A percentile compares a stretch with the other conserved stretches of the same genome.
Evolutionary conservation across 1,139 yeast species (phyloP).

Genomic region (Candida glucosophila): DNA sequence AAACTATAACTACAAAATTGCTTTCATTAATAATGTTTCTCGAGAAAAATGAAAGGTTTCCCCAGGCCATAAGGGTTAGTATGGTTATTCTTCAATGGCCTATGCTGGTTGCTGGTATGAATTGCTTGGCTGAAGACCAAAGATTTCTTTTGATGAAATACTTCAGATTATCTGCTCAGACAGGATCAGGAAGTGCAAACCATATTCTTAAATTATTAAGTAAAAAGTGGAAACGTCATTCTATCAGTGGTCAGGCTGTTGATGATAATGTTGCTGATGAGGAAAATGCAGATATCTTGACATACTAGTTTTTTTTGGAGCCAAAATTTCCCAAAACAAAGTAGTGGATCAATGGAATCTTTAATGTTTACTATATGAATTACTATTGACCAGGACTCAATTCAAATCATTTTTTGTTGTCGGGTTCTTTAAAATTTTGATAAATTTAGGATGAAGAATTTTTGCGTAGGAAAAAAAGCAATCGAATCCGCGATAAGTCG

Average conservation of each 20-base stretch:
- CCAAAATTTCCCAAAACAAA: no score
- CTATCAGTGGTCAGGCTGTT: conserved; percentile 15
- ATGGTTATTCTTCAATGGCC: conserved; percentile 56
- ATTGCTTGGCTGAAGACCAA: conserved; percentile 37
- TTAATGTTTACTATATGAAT: no score
- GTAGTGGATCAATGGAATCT: no score
- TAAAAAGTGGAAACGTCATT: conserved; percentile 34
- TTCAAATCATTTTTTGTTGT: no score
- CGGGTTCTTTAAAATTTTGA: no score
- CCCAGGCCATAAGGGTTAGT: conserved; percentile 16
- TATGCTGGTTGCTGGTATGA: conserved; percentile 51
- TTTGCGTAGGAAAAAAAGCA: no score
- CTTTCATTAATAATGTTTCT: conserved; percentile 20
- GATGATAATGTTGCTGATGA: conserved; percentile 16
- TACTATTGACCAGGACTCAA: no score
- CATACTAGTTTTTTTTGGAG: no score
- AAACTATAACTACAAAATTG: conserved; percentile 19
- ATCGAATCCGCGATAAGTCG: no score
- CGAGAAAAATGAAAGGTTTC: conserved; percentile 11
- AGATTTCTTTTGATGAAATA: conserved; percentile 35
- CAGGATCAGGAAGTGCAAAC: conserved; percentile 48
- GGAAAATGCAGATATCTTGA: conserved; percentile 23
- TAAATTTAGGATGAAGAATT: no score
- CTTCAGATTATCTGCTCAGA: conserved; percentile 28
- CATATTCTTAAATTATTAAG: conserved; percentile 35